Percentiles rank a stretch among this genome's conserved stretches.
Evolutionary conservation across 345 rosid species (phyloP).

Genomic region (Turritis glabra): DNA sequence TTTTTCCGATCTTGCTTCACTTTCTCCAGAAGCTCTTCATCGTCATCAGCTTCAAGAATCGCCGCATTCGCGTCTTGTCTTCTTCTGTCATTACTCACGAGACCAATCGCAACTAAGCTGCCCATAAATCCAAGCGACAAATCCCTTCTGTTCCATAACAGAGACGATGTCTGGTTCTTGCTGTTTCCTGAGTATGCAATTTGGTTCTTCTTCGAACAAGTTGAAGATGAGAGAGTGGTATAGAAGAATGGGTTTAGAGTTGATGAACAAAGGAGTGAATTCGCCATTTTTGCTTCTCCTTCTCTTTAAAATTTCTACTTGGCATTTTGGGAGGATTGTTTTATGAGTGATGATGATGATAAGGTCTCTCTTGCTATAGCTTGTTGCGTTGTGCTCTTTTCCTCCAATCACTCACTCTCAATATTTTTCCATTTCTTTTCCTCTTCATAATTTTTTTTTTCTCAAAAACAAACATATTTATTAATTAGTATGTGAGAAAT

Average conservation of each 20-base stretch:
- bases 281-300: conserved; percentile 28
- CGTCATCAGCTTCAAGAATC: conserved; percentile 91
- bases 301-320: not conserved
- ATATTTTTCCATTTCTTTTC: not conserved
- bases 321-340: conserved; percentile 8
- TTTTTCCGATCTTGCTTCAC: conserved; percentile 81
- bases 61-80: conserved; percentile 61
- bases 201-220: conserved; percentile 15
- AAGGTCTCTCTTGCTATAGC: conserved; percentile 10
- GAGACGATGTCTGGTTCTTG: conserved; percentile 37
- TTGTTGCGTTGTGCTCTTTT: conserved; percentile 34
- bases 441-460: not conserved
- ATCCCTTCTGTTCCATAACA: conserved; percentile 52
- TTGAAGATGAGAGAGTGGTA: conserved; percentile 17
- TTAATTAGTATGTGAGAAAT: too few relatives aligned
- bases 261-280: conserved; percentile 29
- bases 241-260: conserved; percentile 24
- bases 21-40: conserved; percentile 80
- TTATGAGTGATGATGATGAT: conserved; percentile 25
- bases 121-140: conserved; percentile 54
- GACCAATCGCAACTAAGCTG: conserved; percentile 49
- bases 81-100: conserved; percentile 28
- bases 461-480: not conserved
- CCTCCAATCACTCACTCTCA: conserved; percentile 37
- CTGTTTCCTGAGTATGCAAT: conserved; percentile 41